Percentiles rank a stretch among this genome's conserved stretches.
Conservation (phyloP, 352 stramenopile species). For the Pythium pyrilobum region DNA sequence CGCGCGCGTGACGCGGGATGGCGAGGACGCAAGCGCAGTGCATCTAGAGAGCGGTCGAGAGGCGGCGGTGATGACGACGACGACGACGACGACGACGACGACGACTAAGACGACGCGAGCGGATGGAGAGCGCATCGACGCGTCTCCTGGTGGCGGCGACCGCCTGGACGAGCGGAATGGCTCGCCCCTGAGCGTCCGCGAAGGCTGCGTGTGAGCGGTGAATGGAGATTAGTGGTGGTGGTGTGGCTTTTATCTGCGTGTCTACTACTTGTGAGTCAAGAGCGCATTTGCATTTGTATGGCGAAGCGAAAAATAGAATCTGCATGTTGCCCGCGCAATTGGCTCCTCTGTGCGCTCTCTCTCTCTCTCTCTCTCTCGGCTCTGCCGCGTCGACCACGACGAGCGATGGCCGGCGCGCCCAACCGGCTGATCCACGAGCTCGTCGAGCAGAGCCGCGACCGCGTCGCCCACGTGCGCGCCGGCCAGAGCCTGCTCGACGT, state of each 20-base stretch:
- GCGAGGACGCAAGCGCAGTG: not conserved
- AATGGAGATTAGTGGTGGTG: not conserved
- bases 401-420: conserved; percentile 17
- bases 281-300: no score
- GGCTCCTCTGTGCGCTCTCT: no score
- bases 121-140: no score
- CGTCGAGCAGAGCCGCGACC: conserved; percentile 52
- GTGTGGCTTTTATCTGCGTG: not conserved
- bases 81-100: not conserved
- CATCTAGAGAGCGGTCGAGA: not conserved
- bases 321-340: no score
- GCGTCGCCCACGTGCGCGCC: conserved; percentile 47
- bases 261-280: no score
- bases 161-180: conserved; percentile 6
- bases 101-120: no score
- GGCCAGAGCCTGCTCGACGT: conserved; percentile 41
- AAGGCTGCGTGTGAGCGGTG: conserved; percentile 13
- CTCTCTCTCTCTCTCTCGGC: not conserved
- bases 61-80: no score
- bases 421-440: conserved; percentile 53
- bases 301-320: no score
- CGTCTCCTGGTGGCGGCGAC: no score
- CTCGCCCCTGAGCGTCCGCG: conserved; percentile 8
- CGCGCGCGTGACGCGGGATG: no score
- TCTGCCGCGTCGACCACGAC: no score